Conservation (phyloP, 768 basidiomycete genomes). For the Suillus bovinus region DNA sequence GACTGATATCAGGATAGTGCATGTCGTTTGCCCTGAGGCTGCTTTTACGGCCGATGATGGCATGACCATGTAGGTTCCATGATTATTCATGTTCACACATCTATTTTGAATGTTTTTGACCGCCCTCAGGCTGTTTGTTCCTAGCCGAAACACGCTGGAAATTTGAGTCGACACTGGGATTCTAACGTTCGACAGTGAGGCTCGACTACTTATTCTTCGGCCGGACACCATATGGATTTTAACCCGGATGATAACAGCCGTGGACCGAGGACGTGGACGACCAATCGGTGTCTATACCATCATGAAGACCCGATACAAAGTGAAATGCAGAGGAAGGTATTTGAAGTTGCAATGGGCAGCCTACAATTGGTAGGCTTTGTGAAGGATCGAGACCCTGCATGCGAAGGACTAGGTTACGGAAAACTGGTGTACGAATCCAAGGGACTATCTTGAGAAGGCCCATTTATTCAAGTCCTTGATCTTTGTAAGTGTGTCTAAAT, state of each 20-base stretch:
- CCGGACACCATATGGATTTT: not conserved
- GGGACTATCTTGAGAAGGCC: not conserved
- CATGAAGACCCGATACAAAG: not conserved
- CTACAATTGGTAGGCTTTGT: not conserved
- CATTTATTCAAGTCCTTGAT: not conserved
- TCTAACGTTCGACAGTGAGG: not conserved
- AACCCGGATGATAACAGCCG: not conserved
- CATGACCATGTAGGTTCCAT: not conserved
- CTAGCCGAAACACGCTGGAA: not conserved
- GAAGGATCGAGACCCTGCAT: not conserved
- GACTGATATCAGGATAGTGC: not conserved
- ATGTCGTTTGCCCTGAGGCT: not conserved
- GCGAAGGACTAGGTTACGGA: not conserved
- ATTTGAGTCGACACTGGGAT: not conserved
- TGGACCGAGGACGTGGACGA: not conserved
- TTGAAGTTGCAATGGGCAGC: not conserved
- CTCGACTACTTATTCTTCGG: not conserved
- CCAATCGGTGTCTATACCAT: not conserved
- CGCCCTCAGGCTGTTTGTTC: not conserved
- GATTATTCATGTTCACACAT: not conserved
- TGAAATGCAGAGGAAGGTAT: not conserved
- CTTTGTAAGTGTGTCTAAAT: not conserved
- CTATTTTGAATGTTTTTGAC: not conserved
- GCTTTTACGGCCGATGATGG: not conserved
- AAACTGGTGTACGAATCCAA: not conserved